Percentiles rank a stretch among this genome's conserved stretches.
These are phyloP conservation scores for Lophium mytilinum DNA, from an alignment of 495 filamentous ascomycete genomes.

Conservation along the genomic window DNA sequence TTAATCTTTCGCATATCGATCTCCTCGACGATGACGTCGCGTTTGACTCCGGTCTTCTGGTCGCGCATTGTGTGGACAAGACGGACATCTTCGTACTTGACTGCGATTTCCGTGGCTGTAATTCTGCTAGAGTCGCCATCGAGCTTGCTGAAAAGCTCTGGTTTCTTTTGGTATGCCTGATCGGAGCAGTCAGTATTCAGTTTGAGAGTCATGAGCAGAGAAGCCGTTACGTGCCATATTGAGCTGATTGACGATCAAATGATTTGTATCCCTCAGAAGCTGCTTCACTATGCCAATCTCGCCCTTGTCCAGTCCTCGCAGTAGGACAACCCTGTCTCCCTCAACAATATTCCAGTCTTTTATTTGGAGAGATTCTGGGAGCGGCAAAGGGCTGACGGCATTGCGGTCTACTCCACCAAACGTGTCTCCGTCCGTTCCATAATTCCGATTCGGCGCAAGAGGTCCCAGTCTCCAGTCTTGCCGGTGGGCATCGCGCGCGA, in stretches of 20 bases:
- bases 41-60: constrained; percentile 49
- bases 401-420: constrained; percentile 46
- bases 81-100: constrained; percentile 63
- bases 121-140: constrained; percentile 38
- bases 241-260: constrained; percentile 53
- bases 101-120: constrained; percentile 39
- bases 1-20: constrained; percentile 38
- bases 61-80: constrained; percentile 71
- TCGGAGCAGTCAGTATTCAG: not conserved
- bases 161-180: constrained; percentile 52
- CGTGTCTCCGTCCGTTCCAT: constrained; percentile 39
- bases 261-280: constrained; percentile 50
- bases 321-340: constrained; percentile 70
- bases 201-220: not conserved
- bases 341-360: constrained; percentile 54
- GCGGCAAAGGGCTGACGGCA: not conserved
- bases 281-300: constrained; percentile 61
- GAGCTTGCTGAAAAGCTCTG: constrained; percentile 42
- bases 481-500: constrained; percentile 34
- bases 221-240: constrained; percentile 52
- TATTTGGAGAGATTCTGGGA: constrained; percentile 42
- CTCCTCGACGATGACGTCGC: constrained; percentile 69
- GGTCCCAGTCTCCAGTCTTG: constrained; percentile 74
- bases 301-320: constrained; percentile 68
- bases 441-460: constrained; percentile 64